A percentile compares a stretch with the other conserved stretches of the same genome.
These are phyloP conservation scores for Plasmodium relictum DNA, from an alignment of 169 alveolate species.

Conservation along the genomic window DNA sequence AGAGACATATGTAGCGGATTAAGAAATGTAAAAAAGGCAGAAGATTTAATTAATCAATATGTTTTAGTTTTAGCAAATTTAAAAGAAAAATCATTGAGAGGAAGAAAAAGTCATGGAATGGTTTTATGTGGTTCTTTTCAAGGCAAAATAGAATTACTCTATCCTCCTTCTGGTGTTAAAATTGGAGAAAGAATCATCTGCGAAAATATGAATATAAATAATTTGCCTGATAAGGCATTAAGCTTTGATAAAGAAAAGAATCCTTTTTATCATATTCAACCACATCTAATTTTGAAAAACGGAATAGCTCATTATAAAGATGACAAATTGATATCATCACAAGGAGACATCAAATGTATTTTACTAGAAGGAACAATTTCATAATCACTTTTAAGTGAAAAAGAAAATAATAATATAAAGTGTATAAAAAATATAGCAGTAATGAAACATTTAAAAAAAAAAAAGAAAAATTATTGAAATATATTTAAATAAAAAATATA, in stretches of 20 bases:
- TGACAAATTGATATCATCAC: constrained; percentile 41
- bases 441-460: too few relatives aligned
- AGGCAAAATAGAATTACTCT: constrained; percentile 49
- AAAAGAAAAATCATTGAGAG: constrained; percentile 87
- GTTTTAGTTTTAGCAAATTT: constrained; percentile 89
- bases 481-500: too few relatives aligned
- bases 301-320: constrained; percentile 68
- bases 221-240: constrained; percentile 53
- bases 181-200: constrained; percentile 61
- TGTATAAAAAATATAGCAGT: too few relatives aligned
- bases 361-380: constrained; percentile 63
- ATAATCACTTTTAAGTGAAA: background rate
- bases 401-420: too few relatives aligned
- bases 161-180: constrained; percentile 59
- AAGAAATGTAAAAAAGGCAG: constrained; percentile 83
- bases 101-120: constrained; percentile 89
- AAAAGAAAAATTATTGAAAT: too few relatives aligned
- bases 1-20: constrained; percentile 89
- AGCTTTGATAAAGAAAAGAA: constrained; percentile 70
- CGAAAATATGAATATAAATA: constrained; percentile 41
- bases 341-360: constrained; percentile 57
- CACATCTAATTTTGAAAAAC: constrained; percentile 36
- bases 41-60: constrained; percentile 83
- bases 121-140: constrained; percentile 80
- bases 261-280: constrained; percentile 67